These are phyloP conservation scores for Coprinellus micaceus DNA, from an alignment of 768 basidiomycete species.

Conservation along the genomic window DNA sequence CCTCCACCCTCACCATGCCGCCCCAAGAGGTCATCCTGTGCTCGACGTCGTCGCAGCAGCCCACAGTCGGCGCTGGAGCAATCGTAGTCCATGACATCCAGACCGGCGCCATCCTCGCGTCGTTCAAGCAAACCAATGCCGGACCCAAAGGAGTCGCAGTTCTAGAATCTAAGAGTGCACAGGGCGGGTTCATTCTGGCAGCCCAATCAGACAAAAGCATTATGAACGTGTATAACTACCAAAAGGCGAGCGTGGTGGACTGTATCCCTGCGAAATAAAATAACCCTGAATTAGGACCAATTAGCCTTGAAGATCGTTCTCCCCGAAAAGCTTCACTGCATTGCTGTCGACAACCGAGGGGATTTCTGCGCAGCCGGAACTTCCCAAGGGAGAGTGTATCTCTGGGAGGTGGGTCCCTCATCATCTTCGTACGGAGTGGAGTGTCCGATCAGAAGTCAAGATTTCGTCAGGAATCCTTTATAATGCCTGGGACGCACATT, in stretches of 20 bases:
- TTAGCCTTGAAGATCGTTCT: conserved; percentile 79
- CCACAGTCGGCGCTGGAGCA: conserved; percentile 51
- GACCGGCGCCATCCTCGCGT: conserved; percentile 68
- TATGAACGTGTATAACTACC: conserved; percentile 87
- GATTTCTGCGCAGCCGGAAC: conserved; percentile 86
- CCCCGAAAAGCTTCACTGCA: conserved; percentile 84
- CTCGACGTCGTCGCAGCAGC: conserved; percentile 48
- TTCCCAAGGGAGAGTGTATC: conserved; percentile 79
- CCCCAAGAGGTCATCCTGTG: conserved; percentile 70
- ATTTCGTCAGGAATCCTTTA: conserved; percentile 90
- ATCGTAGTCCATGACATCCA: conserved; percentile 81
- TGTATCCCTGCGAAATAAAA: neutral
- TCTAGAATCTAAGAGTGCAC: conserved; percentile 61
- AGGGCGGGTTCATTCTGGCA: conserved; percentile 82
- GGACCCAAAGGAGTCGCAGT: conserved; percentile 61
- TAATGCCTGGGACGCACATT: conserved; percentile 93
- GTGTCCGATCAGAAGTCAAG: conserved; percentile 35
- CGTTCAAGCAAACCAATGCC: conserved; percentile 84
- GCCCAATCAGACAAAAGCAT: conserved; percentile 87
- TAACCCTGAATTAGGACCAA: conserved; percentile 66
- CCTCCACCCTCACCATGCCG: too few relatives aligned
- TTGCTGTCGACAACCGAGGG: conserved; percentile 71
- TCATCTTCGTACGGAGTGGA: neutral
- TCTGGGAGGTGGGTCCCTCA: conserved; percentile 82
- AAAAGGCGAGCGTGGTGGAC: too few relatives aligned